Evolutionary conservation across 805 yeast genomes (phyloP), one percentile per base, ranked within the genome.

Genomic region (Zygosaccharomyces bailii): DNA sequence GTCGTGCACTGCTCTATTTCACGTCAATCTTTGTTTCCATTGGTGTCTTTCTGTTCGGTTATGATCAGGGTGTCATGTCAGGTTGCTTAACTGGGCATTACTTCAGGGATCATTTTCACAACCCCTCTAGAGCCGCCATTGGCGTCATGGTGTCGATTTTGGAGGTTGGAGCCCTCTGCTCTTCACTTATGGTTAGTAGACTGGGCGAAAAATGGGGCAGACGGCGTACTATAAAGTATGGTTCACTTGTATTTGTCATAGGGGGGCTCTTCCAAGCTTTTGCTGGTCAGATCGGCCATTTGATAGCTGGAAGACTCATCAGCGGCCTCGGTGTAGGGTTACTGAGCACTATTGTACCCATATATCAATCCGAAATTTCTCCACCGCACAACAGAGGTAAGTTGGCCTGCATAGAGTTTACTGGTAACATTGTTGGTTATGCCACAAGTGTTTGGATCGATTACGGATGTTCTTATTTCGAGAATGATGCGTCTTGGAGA

Each of bases 281-380:
- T 49, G 74, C 91, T 2, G 57, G 64, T 4, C 73, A 71, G 50
- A 72, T 86, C 61, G 57, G 64, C 52, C 56, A 76, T 34, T 73
- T 88, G 69, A 79, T 83, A n/a, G 55, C 79, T 10, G 96, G 96
- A 2, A 70, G 96, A 54, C 77, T 86, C 23, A 74, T 87, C 36
- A 75, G 86, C 31, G 96, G 96, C 13, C 53, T 87, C n/a, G 96
- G 96, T 1, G 90, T 88, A 19, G 96, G 96, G 2, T 68, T 88
- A 43, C 69, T 88, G 36, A 81, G 90, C 19, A 82, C 95, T 5
- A 83, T 88, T 50, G 90, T 88, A 8, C 96, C 96, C 1, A 81
- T 86, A 39, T 88, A 86, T 65, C 96, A 87, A 61, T 80, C 90
- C 39, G 96, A 88, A 60, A 86, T 89, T 39, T 79, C 90, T 5